Evolutionary conservation across 2,329 filamentous ascomycete genomes (phyloP).

Genomic region (Cladosporium sp.): DNA sequence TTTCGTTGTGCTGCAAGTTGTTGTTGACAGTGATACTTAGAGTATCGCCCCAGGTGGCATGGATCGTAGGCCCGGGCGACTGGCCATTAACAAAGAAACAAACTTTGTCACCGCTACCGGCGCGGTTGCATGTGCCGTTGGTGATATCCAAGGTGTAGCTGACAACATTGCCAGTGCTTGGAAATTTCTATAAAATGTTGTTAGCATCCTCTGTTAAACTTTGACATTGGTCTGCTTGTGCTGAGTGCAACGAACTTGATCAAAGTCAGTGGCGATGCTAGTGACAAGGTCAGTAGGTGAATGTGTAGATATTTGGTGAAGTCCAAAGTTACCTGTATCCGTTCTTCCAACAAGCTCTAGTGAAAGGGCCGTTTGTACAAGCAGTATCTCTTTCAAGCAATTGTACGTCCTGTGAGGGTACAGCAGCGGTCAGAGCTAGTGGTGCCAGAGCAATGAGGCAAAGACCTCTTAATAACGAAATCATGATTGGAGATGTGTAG

Average conservation of each 20-base stretch:
- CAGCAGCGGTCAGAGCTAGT: conserved; percentile 7
- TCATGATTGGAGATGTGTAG: neutral
- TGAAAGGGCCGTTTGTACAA: conserved; percentile 35
- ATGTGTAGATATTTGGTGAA: neutral
- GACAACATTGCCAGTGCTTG: conserved; percentile 31
- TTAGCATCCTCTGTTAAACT: neutral
- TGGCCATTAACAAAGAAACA: conserved; percentile 57
- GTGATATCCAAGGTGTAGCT: conserved; percentile 31
- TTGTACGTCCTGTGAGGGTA: neutral
- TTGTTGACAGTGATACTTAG: conserved; percentile 55
- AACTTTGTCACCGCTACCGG: conserved; percentile 30
- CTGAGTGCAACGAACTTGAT: conserved; percentile 16
- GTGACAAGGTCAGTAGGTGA: conserved; percentile 20
- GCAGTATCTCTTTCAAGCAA: conserved; percentile 19
- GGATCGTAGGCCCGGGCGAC: conserved; percentile 60
- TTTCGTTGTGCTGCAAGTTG: conserved; percentile 50
- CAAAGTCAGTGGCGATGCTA: conserved; percentile 37
- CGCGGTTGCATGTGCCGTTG: conserved; percentile 43
- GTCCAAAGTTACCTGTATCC: conserved; percentile 28
- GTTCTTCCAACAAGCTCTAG: conserved; percentile 35
- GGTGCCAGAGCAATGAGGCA: conserved; percentile 8
- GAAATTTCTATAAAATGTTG: conserved; percentile 25
- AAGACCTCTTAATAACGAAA: neutral
- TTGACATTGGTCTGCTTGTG: neutral
- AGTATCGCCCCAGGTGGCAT: conserved; percentile 44